phyloP scores from a whole-genome alignment of 306 rosid species.

The Prunus fruticosa region DNA sequence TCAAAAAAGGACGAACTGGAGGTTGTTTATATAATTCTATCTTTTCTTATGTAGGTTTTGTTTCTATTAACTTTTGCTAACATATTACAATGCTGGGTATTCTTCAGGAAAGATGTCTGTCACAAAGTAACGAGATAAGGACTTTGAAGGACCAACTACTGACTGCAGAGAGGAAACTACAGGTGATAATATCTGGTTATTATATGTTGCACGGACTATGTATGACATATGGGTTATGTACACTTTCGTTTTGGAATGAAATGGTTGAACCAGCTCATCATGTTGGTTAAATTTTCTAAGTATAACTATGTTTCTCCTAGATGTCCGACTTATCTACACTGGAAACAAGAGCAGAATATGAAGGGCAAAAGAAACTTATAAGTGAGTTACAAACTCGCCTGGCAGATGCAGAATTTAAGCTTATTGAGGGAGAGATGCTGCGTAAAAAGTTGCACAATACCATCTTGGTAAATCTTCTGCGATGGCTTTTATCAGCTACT shows the following conservation, averaged over 20 bases:
- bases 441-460: slow-evolving; percentile 89
- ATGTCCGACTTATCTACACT: slow-evolving; percentile 66
- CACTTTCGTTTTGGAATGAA: slow-evolving; percentile 2
- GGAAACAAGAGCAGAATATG: slow-evolving; percentile 76
- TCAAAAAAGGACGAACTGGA: slow-evolving; percentile 58
- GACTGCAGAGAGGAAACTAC: slow-evolving; percentile 65
- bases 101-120: slow-evolving; percentile 67
- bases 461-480: slow-evolving; percentile 62
- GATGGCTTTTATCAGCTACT: slow-evolving; percentile 5
- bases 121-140: slow-evolving; percentile 56
- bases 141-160: slow-evolving; percentile 54
- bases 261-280: slow-evolving; percentile 1
- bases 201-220: neutral
- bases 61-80: neutral
- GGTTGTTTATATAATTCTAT: slow-evolving; percentile 46
- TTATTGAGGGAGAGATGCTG: slow-evolving; percentile 81
- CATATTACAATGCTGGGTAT: slow-evolving; percentile 2
- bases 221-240: slow-evolving; percentile 15
- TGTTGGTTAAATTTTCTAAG: neutral
- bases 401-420: slow-evolving; percentile 74
- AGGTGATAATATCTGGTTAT: slow-evolving; percentile 49
- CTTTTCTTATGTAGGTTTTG: neutral
- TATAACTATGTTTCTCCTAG: slow-evolving; percentile 39
- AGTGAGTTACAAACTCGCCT: slow-evolving; percentile 63
- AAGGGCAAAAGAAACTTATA: slow-evolving; percentile 66